Percentiles rank a stretch among this genome's conserved stretches.
Evolutionary conservation across 345 rosid species (phyloP).

Genomic region (Corymbia maculata): DNA sequence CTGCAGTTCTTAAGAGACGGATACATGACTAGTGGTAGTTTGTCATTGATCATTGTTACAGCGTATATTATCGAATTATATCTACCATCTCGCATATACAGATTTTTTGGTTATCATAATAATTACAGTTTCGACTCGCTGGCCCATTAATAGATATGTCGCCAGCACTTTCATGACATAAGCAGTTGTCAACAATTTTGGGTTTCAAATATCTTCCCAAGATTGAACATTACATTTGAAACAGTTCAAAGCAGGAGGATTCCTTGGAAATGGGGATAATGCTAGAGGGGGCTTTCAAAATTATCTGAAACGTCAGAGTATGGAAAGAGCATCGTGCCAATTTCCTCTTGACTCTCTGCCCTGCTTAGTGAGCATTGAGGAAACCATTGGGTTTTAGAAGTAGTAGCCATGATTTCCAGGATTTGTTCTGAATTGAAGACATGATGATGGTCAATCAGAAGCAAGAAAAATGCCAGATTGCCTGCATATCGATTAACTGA

Average conservation of each 20-base stretch:
- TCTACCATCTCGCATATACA: background rate
- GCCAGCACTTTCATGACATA: background rate
- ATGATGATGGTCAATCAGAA: background rate
- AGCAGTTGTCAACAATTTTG: background rate
- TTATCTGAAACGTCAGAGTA: background rate
- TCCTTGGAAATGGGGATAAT: background rate
- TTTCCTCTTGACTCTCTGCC: background rate
- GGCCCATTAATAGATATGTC: background rate
- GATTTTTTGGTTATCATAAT: background rate
- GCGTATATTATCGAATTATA: background rate
- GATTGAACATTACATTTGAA: background rate
- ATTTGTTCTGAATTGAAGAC: background rate
- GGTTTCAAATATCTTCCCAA: background rate
- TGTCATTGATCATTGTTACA: background rate
- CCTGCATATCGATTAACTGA: background rate
- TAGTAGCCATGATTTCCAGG: background rate
- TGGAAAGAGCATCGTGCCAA: background rate
- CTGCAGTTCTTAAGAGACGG: background rate
- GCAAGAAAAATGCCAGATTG: background rate
- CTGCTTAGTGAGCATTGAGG: background rate
- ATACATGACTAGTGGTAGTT: background rate
- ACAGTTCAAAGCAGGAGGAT: background rate
- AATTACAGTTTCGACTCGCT: background rate
- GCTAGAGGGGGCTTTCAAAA: background rate
- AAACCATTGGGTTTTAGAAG: background rate